Evolutionary conservation across 768 basidiomycete species (phyloP), one percentile per base, ranked within the genome.

Genomic region (Hygrophorus pudorinus): DNA sequence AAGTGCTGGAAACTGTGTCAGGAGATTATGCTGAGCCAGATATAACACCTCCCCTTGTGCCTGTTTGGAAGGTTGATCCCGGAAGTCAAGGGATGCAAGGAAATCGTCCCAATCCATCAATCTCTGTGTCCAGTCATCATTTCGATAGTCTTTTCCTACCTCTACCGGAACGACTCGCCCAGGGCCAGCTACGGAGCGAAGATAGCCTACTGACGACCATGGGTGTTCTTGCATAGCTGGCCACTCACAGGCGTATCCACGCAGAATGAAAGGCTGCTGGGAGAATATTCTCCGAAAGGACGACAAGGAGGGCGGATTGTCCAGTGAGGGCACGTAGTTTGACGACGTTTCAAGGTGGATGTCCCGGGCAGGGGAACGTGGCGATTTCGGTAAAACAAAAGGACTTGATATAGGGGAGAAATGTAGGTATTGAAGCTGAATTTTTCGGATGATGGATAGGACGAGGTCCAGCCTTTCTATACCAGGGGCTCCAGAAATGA

Each of bases 21-120:
- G 68, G 11, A 99, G 73, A 52, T 79, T 75, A 63, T 99, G 82
- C 57, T 99, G 96, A 0, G 96, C 96, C 35, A 99, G 77, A 59
- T 99, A 99, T 30, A 82, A 36, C 11, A 66, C 57, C 2, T 70
- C 57, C 40, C 44, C 50, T 27, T 51, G 49, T 36, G 45, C 46
- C 5, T 45, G 47, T 2, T 44, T 47, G 11, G 50, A 44, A 12
- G 50, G 44, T 42, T 64, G 62, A 33, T 65, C 60, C 34, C 56
- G 52, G n/a, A 65, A 58, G 41, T 65, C 61, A 16, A 70, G 61
- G 31, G 65, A 60, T 46, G 66, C 52, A 5, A 97, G 66, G 58
- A 98, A 92, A 1, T 67, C 69, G 29, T 85, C 78, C 79, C 90
- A 96, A 16, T 59, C 53, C 60, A 96, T 76, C 43, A 98, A 66